Evolutionary conservation across 169 alveolate species (phyloP).

Genomic region (Plasmodium fragile): DNA sequence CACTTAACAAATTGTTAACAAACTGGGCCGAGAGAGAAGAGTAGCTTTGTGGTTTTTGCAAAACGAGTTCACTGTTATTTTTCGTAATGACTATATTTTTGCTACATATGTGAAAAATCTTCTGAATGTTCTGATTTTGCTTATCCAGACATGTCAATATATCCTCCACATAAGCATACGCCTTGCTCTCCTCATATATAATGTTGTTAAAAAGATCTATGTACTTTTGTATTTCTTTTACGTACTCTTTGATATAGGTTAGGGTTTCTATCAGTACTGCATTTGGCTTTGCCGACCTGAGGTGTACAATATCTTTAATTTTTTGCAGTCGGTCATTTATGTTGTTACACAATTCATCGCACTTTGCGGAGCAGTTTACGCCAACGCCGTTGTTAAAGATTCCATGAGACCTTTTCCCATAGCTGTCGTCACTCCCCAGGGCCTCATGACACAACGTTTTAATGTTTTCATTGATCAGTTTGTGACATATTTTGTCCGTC

Average conservation of each 20-base stretch:
- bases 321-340: conserved; percentile 65
- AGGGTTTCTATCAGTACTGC: conserved; percentile 59
- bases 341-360: conserved; percentile 73
- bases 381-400: conserved; percentile 7
- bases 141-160: conserved; percentile 21
- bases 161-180: conserved; percentile 39
- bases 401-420: conserved; percentile 7
- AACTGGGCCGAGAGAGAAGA: conserved; percentile 50
- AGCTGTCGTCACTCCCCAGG: neutral
- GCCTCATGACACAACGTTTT: conserved; percentile 47
- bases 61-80: conserved; percentile 65
- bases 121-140: conserved; percentile 66
- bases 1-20: conserved; percentile 32
- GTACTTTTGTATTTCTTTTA: conserved; percentile 74
- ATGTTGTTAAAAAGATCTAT: conserved; percentile 52
- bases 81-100: conserved; percentile 73
- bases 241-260: conserved; percentile 53
- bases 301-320: conserved; percentile 70
- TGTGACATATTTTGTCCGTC: conserved; percentile 64
- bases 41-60: conserved; percentile 58
- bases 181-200: conserved; percentile 60
- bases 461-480: conserved; percentile 57
- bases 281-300: conserved; percentile 68
- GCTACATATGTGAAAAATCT: conserved; percentile 65
- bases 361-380: conserved; percentile 58